phyloP scores from a whole-genome alignment of 257 asterid genomes.

The Solanum rostratum region DNA sequence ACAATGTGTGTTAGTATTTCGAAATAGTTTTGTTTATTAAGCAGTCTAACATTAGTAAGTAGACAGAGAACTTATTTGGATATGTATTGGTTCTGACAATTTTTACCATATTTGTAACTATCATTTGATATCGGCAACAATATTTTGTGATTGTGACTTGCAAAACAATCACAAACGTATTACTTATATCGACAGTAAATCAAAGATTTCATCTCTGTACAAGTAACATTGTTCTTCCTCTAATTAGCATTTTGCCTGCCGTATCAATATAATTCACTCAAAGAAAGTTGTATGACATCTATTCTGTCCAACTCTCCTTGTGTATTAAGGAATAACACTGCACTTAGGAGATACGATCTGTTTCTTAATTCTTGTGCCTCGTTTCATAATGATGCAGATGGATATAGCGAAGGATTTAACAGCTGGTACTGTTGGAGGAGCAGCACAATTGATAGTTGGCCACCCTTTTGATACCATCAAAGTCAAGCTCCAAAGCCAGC shows the following conservation, averaged over 20 bases:
- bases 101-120: not conserved
- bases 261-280: not conserved
- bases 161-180: not conserved
- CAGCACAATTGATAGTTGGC: slow-evolving; percentile 74
- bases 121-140: not conserved
- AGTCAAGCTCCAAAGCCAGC: slow-evolving; percentile 97
- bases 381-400: slow-evolving; percentile 39
- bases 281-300: not conserved
- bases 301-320: not conserved
- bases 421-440: slow-evolving; percentile 87
- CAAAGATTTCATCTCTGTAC: not conserved
- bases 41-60: not conserved
- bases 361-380: not conserved
- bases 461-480: slow-evolving; percentile 97
- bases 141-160: not conserved
- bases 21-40: not conserved
- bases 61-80: not conserved
- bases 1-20: not conserved
- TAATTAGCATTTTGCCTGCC: not conserved
- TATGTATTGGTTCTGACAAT: not conserved
- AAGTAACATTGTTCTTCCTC: not conserved
- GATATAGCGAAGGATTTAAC: slow-evolving; percentile 62
- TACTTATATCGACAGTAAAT: not conserved
- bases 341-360: not conserved
- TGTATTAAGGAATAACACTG: not conserved